These are phyloP conservation scores for Liquidambar formosana DNA, from an alignment of 164 flowering plant species.

Conservation along the genomic window DNA sequence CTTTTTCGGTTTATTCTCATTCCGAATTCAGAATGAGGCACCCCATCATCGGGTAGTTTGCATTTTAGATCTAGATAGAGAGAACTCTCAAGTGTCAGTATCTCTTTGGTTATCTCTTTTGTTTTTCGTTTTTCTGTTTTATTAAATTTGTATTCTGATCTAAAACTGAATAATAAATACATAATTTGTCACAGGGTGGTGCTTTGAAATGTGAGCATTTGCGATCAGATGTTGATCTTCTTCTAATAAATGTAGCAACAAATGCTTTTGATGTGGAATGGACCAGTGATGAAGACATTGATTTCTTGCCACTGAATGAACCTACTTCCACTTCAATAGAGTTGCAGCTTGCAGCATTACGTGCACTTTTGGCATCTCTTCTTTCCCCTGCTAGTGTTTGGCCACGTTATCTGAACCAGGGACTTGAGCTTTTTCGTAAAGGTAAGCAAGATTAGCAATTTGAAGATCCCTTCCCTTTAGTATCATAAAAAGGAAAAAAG, in stretches of 20 bases:
- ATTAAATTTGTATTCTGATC: background rate
- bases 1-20: too few relatives aligned
- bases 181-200: slow-evolving; percentile 2
- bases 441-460: background rate
- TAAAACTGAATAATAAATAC: background rate
- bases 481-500: too few relatives aligned
- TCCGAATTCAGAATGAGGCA: too few relatives aligned
- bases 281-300: background rate
- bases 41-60: too few relatives aligned
- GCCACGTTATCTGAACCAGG: background rate
- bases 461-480: too few relatives aligned
- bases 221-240: slow-evolving; percentile 3
- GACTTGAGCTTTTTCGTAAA: slow-evolving; percentile 11
- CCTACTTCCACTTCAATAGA: background rate
- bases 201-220: background rate
- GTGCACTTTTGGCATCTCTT: slow-evolving; percentile 6
- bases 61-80: too few relatives aligned
- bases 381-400: slow-evolving; percentile 1
- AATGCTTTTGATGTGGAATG: slow-evolving; percentile 7
- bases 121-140: too few relatives aligned
- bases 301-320: background rate
- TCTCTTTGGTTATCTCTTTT: too few relatives aligned
- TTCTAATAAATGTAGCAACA: slow-evolving; percentile 8
- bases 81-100: background rate
- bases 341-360: slow-evolving; percentile 6